Conservation (phyloP, 2,329 filamentous ascomycete genomes). For the Fusarium fujikuroi region DNA sequence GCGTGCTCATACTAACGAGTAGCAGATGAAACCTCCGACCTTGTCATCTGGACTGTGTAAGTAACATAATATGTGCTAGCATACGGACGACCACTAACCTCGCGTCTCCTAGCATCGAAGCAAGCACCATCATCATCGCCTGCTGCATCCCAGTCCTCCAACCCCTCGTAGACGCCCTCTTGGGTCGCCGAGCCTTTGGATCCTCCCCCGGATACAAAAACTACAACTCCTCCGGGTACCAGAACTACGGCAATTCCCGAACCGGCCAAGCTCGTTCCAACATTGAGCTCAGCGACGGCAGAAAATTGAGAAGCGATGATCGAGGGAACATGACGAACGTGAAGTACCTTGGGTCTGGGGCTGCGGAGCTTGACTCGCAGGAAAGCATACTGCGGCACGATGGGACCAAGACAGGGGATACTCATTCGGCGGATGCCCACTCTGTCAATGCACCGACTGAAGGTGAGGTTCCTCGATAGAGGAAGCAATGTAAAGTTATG, state of each 20-base stretch:
- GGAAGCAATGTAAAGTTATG: fast-evolving
- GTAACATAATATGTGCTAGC: background rate
- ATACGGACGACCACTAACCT: background rate
- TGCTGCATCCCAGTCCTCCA: conserved; percentile 50
- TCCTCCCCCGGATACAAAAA: conserved; percentile 24
- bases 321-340: background rate
- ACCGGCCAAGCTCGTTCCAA: conserved; percentile 3
- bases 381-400: conserved; percentile 19
- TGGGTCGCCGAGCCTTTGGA: conserved; percentile 34
- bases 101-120: conserved; percentile 43
- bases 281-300: conserved; percentile 13
- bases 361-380: conserved; percentile 21
- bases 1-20: background rate
- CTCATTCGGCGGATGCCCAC: background rate
- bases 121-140: conserved; percentile 50
- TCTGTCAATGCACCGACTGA: background rate
- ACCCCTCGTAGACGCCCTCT: conserved; percentile 46
- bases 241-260: conserved; percentile 16
- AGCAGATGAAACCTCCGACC: conserved; percentile 50
- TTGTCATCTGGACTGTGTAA: conserved; percentile 59
- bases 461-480: background rate
- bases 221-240: conserved; percentile 22
- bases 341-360: conserved; percentile 11
- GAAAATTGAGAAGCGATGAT: background rate
- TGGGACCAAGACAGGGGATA: background rate